Evolutionary conservation across 139 green algal genomes (phyloP), one percentile per base, ranked within the genome.

Genomic region (Nannochloris sp.): DNA sequence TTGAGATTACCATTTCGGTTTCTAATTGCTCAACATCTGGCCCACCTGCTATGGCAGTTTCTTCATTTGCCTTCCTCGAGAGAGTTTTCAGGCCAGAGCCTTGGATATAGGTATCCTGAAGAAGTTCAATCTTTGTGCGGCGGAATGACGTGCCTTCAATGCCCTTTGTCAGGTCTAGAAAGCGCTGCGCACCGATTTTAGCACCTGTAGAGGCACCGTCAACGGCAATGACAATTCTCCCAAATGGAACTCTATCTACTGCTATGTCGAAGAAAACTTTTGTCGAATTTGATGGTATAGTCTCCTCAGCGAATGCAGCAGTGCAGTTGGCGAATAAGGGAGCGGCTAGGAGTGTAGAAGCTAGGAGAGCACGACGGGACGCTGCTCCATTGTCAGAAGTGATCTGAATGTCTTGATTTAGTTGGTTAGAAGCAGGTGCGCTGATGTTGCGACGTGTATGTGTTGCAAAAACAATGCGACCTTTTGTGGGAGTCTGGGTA

Each of bases 181-280:
- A 85, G n/a, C 78, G 46, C 7, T 39, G 37, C 3, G 64, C 60
- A 3, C 55, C 76, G 0, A 85, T 32, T 14, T 64, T 54, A 4
- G 67, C 76, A 38, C 71, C 15, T 24, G 33, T 36, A 3, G 37
- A 25, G 23, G 19, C 15, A 29, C 24, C 76, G 7, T 66, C 54
- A 34, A 71, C 71, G 51, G 81, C 53, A 32, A 85, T 65, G 0
- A 78, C 67, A 5, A 87, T 55, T 10, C 76, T 70, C 2, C 80
- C 80, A 2, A 44, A 44, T 36, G 71, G 65, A 45, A 79, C 48
- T 8, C 61, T 32, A 45, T 86, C 80, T 2, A 85, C 66, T 14
- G 12, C 65, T 31, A 86, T 37, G 30, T 86, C 80, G 34, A 86
- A 75, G 37, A 64, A 87, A 0, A 65, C 79, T 61, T 80, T n/a